Evolutionary conservation across 768 basidiomycete genomes (phyloP), one percentile per base, ranked within the genome.

Genomic region (Rhodocollybia butyracea): DNA sequence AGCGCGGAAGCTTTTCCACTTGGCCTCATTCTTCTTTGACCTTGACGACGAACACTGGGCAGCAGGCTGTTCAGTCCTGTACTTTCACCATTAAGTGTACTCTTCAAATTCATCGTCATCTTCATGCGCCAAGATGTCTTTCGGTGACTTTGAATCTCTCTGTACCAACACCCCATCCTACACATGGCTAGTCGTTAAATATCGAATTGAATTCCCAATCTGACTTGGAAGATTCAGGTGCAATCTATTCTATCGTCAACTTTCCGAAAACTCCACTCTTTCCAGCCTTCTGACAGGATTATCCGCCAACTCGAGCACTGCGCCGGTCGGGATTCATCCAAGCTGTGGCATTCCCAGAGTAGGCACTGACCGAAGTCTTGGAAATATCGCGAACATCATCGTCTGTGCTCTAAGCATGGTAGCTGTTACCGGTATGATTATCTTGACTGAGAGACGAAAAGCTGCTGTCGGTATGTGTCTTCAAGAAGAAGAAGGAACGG

Each of bases 221-320:
- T 29, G 43, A 27, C 43, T 13, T 45, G 26, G 26, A 42, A 13
- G 22, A 26, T 43, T 21, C 15, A 45, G 43, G 84, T 98, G 95
- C 73, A 97, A 97, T 67, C 85, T 97, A 62, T 95, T 96, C 73
- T 94, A 94, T 73, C 81, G 82, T 56, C 92, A 95, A 46, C 53
- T 54, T n/a, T 60, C 73, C 63, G 50, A 62, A 46, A 51, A 62
- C 52, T 46, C 32, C 29, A 64, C 67, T 74, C 46, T 65, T 60
- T 55, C 55, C 42, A 41, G 11, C 59, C 60, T 66, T 6, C 24
- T 75, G 64, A 66, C 56, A 50, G 81, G 74, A 38, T 51, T 68
- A 54, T 85, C 79, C 57, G 68, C 71, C 24, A 60, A 81, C 54
- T 30, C 82, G 2, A 30, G 62, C 17, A 69, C 77, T 1, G 90